Evolutionary conservation across 371 early-diverging fungal species (phyloP), one percentile per base, ranked within the genome.

Genomic region (Mucor indicus): DNA sequence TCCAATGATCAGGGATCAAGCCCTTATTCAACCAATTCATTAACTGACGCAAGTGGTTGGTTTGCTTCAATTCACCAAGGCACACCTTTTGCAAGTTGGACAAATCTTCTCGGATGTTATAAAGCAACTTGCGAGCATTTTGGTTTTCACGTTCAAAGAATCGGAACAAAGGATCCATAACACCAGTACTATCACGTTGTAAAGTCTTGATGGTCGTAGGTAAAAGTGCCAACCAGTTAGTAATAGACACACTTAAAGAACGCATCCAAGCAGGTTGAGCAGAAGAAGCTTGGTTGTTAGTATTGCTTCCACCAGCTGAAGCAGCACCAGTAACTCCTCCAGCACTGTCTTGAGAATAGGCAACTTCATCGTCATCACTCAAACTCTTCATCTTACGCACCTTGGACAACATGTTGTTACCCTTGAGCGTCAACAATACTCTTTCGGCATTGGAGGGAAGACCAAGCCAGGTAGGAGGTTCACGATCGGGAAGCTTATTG

Each of bases 391-490:
- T 85, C 69, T 85, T 84, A 40, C 89, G 84, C 13, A 92, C 85
- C 63, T 92, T 95, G 46, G 77, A 70, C 15, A 96, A 57, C 79
- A 93, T 80, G 4, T 74, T 77, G 33, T 83, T 75, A 66, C 86
- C 87, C 67, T 85, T 83, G 31, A 79, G 69, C 11, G 89, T 86
- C 49, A 93, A 77, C 23, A 98, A 77, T 19, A 96, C 87, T 43
- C 83, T 86, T 63, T 98, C 98, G 12, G 98, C 97, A 57, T 93
- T 92, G 13, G 79, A 63, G n/a, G 97, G 96, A 37, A 98, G 79
- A 11, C 98, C 96, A 39, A 98, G 79, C 98, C 98, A 98, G 13
- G 88, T 83, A 16, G 98, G 98, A 12, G 98, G 95, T 66, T 98
- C 92, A 50, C 85, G 84, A 30, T 94, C 96, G 8, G 97, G 96